These are phyloP conservation scores for Lithospermum erythrorhizon DNA, from an alignment of 257 asterid species.

Conservation along the genomic window DNA sequence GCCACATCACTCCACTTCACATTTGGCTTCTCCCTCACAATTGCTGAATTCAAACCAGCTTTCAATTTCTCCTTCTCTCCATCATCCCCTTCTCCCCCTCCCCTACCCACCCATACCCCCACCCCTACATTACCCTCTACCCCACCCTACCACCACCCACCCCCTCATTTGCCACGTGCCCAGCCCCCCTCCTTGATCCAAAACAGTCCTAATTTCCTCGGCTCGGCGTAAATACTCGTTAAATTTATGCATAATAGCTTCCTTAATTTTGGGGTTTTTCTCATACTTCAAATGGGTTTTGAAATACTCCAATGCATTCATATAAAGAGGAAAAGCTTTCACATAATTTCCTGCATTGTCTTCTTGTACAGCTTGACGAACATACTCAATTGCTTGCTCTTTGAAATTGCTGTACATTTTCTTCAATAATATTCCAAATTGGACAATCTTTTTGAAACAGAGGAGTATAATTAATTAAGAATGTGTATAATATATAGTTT, in stretches of 20 bases:
- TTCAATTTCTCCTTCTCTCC: constrained; percentile 79
- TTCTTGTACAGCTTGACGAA: constrained; percentile 85
- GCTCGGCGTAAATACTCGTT: constrained; percentile 92
- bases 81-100: constrained; percentile 67
- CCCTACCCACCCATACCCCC: constrained; percentile 7
- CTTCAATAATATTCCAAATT: too few relatives aligned
- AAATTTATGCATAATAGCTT: constrained; percentile 90
- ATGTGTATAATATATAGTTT: too few relatives aligned
- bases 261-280: constrained; percentile 88
- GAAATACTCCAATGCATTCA: constrained; percentile 95
- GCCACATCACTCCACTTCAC: constrained; percentile 98
- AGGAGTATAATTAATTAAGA: too few relatives aligned
- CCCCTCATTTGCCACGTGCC: constrained; percentile 52
- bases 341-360: constrained; percentile 93
- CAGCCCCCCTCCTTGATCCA: constrained; percentile 64
- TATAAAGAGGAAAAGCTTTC: constrained; percentile 80
- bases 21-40: constrained; percentile 86
- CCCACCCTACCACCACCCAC: too few relatives aligned
- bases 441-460: too few relatives aligned
- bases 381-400: constrained; percentile 95
- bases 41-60: constrained; percentile 84
- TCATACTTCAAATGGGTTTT: constrained; percentile 92
- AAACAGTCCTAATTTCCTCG: constrained; percentile 87
- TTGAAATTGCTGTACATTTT: constrained; percentile 91
- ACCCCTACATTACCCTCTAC: too few relatives aligned